Evolutionary conservation across 768 basidiomycete genomes (phyloP), one percentile per base, ranked within the genome.

Genomic region (Boletellus ananas): DNA sequence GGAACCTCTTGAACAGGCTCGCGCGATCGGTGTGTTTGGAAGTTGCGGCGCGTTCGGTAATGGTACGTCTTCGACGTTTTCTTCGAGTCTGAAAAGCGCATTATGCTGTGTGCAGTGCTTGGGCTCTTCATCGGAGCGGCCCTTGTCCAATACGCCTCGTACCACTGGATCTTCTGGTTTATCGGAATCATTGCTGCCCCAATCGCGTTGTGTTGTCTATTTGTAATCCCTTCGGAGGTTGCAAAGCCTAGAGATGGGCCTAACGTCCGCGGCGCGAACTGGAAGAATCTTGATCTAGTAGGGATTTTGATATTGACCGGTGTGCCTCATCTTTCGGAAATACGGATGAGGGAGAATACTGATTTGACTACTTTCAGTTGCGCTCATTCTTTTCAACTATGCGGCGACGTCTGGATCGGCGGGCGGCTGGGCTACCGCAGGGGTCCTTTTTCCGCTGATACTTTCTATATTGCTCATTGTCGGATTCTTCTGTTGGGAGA

Each of bases 401-500:
- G 69, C 74, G 2, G 58, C 75, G n/a, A 77, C 73, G 0, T 70
- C 72, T 29, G 79, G 77, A 20, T 73, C 81, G 7, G 69, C 70
- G 16, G 62, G 61, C 43, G 79, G 81, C 18, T 83, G 82, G 82
- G 61, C 58, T 5, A 61, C 70, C 1, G 70, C 76, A 5, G 53
- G 61, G 16, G 77, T 81, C 48, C 60, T 82, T 43, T 68, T 64
- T 4, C 74, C 77, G 0, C 64, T 84, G 34, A 59, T 79, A 10
- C 55, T 81, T 31, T 74, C 79, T 5, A 58, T 78, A 50, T 31
- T 73, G 9, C 52, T 77, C 11, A 57, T 65, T 34, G 55, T 63
- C 23, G 62, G 46, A 1, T 84, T 84, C 68, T 78, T 83, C 63
- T 64, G 71, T 44, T 81, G 74, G 72, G 79, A 83, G 55, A 62